phyloP scores from a whole-genome alignment of 495 filamentous ascomycete species.

The Terfezia claveryi region DNA sequence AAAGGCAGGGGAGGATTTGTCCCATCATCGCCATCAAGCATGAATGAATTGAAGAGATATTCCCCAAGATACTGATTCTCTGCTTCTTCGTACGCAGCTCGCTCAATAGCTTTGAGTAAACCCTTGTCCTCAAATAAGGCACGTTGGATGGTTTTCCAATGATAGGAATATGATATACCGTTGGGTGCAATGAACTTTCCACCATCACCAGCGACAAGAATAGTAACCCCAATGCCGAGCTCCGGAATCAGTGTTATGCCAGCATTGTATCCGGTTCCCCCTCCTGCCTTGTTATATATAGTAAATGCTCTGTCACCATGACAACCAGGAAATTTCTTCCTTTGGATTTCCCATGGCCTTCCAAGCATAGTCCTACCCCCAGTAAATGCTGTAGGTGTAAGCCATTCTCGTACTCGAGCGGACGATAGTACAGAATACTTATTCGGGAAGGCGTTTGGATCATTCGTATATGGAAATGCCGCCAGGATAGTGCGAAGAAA shows the following conservation, averaged over 20 bases:
- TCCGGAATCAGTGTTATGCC: not conserved
- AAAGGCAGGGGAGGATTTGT: not conserved
- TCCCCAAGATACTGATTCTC: not conserved
- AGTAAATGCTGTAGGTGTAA: not conserved
- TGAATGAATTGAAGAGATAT: not conserved
- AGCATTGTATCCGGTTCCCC: not conserved
- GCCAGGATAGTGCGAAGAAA: not conserved
- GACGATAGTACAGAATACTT: not conserved
- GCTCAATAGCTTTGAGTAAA: not conserved
- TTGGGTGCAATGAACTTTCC: not conserved
- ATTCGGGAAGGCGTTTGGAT: not conserved
- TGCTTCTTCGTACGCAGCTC: not conserved
- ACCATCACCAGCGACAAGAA: not conserved
- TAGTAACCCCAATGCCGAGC: not conserved
- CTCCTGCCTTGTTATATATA: not conserved
- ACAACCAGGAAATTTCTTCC: not conserved
- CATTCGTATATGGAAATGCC: not conserved
- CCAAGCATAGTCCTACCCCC: not conserved
- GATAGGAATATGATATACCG: not conserved
- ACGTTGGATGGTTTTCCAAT: not conserved
- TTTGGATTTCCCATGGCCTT: not conserved
- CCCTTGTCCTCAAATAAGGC: not conserved
- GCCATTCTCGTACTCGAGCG: not conserved
- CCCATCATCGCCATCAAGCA: not conserved
- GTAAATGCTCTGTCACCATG: not conserved